A percentile compares a stretch with the other conserved stretches of the same genome.
Evolutionary conservation across 331 rosid species (phyloP).

Genomic region (Stylosanthes scabra): DNA sequence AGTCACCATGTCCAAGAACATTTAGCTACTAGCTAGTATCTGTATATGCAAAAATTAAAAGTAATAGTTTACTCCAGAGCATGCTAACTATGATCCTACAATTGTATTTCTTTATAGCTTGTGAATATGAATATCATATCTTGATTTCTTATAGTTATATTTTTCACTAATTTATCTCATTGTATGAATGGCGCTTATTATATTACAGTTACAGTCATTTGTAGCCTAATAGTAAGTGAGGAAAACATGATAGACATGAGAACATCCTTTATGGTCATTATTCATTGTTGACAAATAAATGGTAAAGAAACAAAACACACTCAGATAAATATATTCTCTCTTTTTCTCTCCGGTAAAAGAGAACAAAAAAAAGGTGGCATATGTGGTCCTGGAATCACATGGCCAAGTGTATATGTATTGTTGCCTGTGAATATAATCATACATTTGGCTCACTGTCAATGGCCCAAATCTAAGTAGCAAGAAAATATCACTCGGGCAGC

Average conservation of each 20-base stretch:
- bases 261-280: not conserved
- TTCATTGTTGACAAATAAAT: not conserved
- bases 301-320: not conserved
- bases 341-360: not conserved
- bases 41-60: not conserved
- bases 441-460: not conserved
- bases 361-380: not conserved
- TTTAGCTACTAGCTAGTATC: not conserved
- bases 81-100: not conserved
- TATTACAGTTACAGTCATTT: not conserved
- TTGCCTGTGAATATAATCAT: not conserved
- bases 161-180: not conserved
- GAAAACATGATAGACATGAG: not conserved
- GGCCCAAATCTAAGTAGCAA: not conserved
- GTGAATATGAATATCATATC: not conserved
- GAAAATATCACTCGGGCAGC: slow-evolving; percentile 11
- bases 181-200: not conserved
- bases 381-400: slow-evolving; percentile 3
- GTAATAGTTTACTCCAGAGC: not conserved
- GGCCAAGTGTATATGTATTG: not conserved
- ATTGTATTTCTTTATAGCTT: not conserved
- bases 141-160: not conserved
- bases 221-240: not conserved
- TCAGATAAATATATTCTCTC: not conserved
- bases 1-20: not conserved